Evolutionary conservation across 192 early-diverging fungal genomes (phyloP), one percentile per base, ranked within the genome.

Genomic region (Piromyces finnis): DNA sequence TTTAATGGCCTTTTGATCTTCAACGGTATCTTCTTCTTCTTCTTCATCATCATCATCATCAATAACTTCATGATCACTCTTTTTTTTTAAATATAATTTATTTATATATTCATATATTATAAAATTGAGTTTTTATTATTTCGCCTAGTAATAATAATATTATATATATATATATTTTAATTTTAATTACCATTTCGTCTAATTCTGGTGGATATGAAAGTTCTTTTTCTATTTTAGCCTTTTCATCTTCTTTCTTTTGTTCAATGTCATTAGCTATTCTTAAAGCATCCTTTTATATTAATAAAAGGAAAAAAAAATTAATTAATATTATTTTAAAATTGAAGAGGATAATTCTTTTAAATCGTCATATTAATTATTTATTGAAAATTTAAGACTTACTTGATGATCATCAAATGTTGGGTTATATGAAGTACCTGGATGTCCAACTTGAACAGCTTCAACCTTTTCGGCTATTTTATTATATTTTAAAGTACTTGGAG

Each of bases 361-460:
- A n/a, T n/a, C n/a, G n/a, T n/a, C n/a, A n/a, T n/a, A n/a, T n/a
- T n/a, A n/a, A n/a, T n/a, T n/a, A n/a, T n/a, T n/a, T n/a, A n/a
- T n/a, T n/a, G n/a, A n/a, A n/a, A n/a, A n/a, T n/a, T n/a, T n/a
- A n/a, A 29, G 9, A 29, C 78, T 30, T 15, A 80, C 85, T 83
- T 95, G 91, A 87, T 97, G 96, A 68, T 94, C 93, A 78, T 88
- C 86, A 82, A 91, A 87, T 17, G 88, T 86, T 13, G 97, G 97
- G 78, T 95, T 94, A 85, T 99, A 99, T 22, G 96, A 97, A 1
- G 93, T 88, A 77, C 97, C 97, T 3, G 93, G 90, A 79, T 95
- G 92, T 29, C 92, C 88, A 41, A 93, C 84, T 35, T 90, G 86
- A 4, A 98, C 91, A 6, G 94, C 93, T 0, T 92, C 89, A 22